These are phyloP conservation scores for Poterioochromonas sp. DNA, from an alignment of 352 stramenopile species.

Conservation along the genomic window DNA sequence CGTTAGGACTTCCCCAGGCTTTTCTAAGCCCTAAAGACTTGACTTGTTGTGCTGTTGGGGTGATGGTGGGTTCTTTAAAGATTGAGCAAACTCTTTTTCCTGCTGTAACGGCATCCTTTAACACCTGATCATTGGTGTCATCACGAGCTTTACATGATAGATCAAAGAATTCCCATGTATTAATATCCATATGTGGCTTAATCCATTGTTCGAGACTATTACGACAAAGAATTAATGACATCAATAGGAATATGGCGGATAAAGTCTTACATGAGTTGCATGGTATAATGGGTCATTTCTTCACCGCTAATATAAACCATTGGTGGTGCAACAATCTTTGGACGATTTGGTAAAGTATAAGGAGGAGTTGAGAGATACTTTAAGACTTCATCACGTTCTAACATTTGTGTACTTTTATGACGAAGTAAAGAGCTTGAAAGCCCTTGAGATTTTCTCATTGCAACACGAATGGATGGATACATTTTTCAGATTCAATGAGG, in stretches of 20 bases:
- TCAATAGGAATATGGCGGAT: no score
- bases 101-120: slow-evolving; percentile 60
- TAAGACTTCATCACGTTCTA: not conserved
- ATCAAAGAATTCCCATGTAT: slow-evolving; percentile 62
- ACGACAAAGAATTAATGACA: slow-evolving; percentile 45
- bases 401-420: not conserved
- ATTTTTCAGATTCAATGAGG: no score
- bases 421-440: no score
- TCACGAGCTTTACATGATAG: slow-evolving; percentile 61
- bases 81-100: slow-evolving; percentile 61
- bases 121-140: slow-evolving; percentile 60
- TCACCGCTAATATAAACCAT: slow-evolving; percentile 74
- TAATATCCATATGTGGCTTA: slow-evolving; percentile 64
- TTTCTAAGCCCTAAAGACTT: slow-evolving; percentile 63
- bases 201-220: slow-evolving; percentile 29
- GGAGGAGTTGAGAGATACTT: slow-evolving; percentile 11
- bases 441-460: no score
- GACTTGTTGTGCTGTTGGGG: slow-evolving; percentile 58
- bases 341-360: not conserved
- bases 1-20: slow-evolving; percentile 62
- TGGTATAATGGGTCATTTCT: slow-evolving; percentile 72
- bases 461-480: no score
- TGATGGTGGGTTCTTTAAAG: slow-evolving; percentile 77
- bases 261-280: slow-evolving; percentile 52
- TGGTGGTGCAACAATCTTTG: slow-evolving; percentile 44